phyloP scores from a whole-genome alignment of 768 basidiomycete genomes.

The Lactarius psammicola region DNA sequence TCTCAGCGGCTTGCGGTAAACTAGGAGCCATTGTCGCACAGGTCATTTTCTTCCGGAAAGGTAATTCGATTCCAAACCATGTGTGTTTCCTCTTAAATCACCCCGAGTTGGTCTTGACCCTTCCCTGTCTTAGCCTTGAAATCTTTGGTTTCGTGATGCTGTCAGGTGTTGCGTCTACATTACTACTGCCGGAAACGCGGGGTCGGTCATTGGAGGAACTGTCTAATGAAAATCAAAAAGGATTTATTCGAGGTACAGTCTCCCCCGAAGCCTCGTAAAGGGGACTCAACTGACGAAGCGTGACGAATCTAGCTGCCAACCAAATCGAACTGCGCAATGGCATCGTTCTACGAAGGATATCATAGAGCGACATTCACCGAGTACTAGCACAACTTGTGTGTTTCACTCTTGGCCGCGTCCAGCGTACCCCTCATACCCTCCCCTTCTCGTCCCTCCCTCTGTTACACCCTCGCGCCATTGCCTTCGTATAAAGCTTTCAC shows the following conservation, averaged over 20 bases:
- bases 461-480: background rate
- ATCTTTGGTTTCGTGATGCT: slow-evolving; percentile 50
- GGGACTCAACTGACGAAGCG: background rate
- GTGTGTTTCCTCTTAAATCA: slow-evolving; percentile 31
- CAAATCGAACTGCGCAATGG: slow-evolving; percentile 26
- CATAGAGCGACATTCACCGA: background rate
- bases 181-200: slow-evolving; percentile 46
- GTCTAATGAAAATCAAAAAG: slow-evolving; percentile 40
- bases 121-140: slow-evolving; percentile 36
- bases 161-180: slow-evolving; percentile 42
- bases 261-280: background rate
- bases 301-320: slow-evolving; percentile 10
- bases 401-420: background rate
- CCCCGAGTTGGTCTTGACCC: slow-evolving; percentile 14
- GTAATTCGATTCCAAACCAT: slow-evolving; percentile 36
- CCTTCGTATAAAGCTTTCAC: background rate
- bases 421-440: background rate
- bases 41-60: slow-evolving; percentile 34
- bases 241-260: slow-evolving; percentile 32
- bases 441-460: background rate
- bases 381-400: background rate
- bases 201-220: slow-evolving; percentile 38
- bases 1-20: slow-evolving; percentile 47
- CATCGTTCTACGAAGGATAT: slow-evolving; percentile 20
- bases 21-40: slow-evolving; percentile 45